These are phyloP conservation scores for Haplosporangium gracile DNA, from an alignment of 192 early-diverging fungal genomes.

Conservation along the genomic window DNA sequence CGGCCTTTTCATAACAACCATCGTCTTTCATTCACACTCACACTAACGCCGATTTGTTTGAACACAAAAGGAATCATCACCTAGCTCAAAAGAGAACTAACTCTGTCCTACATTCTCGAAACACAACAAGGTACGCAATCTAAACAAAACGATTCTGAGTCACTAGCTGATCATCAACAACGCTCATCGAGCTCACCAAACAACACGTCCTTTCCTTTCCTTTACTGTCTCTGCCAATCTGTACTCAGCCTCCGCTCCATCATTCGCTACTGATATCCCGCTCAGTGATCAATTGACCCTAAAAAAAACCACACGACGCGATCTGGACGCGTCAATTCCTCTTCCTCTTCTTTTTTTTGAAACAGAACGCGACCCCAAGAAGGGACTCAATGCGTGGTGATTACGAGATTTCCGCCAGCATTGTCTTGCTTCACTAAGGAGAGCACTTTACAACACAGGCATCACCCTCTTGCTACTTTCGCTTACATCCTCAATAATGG, in stretches of 20 bases:
- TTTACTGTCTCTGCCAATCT: background rate
- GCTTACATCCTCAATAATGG: background rate
- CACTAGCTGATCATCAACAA: too few species aligned
- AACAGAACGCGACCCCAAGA: background rate
- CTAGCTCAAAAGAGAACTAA: too few species aligned
- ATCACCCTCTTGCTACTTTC: background rate
- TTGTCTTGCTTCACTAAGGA: background rate
- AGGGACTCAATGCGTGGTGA: background rate
- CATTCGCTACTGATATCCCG: background rate
- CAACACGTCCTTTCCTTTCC: background rate
- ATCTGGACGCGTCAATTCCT: background rate
- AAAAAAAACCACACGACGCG: constrained; percentile 1
- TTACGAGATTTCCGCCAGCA: background rate
- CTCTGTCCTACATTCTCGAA: too few species aligned
- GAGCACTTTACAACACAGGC: background rate
- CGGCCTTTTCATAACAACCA: background rate
- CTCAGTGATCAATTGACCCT: background rate
- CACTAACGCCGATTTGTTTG: too few species aligned
- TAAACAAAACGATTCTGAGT: too few species aligned
- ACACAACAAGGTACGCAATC: too few species aligned
- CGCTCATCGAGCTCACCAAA: background rate
- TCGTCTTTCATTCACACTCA: background rate
- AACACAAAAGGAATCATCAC: too few species aligned
- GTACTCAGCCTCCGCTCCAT: background rate
- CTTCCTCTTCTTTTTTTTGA: background rate